Conservation (phyloP, 2,329 filamentous ascomycete species). For the Colletotrichum sublineola region DNA sequence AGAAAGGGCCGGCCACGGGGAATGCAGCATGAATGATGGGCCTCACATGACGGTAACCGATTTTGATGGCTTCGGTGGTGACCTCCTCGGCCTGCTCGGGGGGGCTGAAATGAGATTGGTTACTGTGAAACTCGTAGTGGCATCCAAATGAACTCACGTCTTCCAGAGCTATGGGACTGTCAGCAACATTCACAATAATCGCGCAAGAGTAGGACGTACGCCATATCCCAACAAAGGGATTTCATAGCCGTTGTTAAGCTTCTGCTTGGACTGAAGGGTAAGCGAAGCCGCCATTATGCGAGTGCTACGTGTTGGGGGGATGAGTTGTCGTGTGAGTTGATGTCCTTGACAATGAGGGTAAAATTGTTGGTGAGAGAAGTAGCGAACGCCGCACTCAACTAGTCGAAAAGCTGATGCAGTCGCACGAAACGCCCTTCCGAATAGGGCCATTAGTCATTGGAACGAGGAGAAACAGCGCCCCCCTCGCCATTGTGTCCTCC, state of each 20-base stretch:
- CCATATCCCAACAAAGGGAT: constrained; percentile 68
- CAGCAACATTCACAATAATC: constrained; percentile 34
- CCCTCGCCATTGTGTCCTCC: constrained; percentile 14
- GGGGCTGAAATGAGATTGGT: constrained; percentile 46
- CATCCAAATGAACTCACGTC: constrained; percentile 55
- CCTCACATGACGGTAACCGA: constrained; percentile 67
- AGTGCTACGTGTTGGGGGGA: background rate
- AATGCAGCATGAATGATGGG: background rate
- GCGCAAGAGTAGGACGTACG: constrained; percentile 53
- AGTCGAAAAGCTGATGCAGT: background rate
- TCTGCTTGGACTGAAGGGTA: constrained; percentile 61
- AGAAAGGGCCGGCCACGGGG: background rate
- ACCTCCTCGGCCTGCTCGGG: constrained; percentile 54
- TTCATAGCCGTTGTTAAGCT: constrained; percentile 67
- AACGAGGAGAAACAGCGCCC: background rate
- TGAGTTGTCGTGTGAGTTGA: background rate
- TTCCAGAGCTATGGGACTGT: constrained; percentile 61
- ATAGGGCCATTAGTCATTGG: constrained; percentile 36
- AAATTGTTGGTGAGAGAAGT: background rate
- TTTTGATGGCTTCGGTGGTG: constrained; percentile 60
- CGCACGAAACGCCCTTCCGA: constrained; percentile 11
- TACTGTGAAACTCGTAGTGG: background rate
- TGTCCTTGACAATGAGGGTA: background rate
- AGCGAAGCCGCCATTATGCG: constrained; percentile 59
- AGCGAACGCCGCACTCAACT: background rate